phyloP scores from a whole-genome alignment of 2,329 filamentous ascomycete genomes.

The Blastomyces percursus region DNA sequence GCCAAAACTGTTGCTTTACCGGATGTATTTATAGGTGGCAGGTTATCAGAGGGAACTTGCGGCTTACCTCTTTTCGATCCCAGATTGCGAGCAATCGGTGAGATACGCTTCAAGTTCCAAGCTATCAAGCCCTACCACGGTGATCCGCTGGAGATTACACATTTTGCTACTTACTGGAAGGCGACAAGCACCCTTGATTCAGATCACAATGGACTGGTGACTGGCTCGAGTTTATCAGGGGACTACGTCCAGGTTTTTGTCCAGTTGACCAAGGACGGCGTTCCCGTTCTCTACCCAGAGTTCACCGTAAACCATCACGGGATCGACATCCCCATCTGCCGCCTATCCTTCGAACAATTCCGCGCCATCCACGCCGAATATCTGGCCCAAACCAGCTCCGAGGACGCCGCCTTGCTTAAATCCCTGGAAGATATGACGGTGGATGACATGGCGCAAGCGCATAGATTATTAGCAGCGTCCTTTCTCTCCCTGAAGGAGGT shows the following conservation, averaged over 20 bases:
- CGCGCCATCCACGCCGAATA: slow-evolving; percentile 36
- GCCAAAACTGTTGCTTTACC: slow-evolving; percentile 89
- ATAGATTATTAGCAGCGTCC: slow-evolving; percentile 60
- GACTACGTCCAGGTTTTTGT: slow-evolving; percentile 88
- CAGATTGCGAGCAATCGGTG: slow-evolving; percentile 78
- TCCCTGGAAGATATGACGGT: slow-evolving; percentile 25
- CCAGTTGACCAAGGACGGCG: slow-evolving; percentile 76
- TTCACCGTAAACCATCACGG: slow-evolving; percentile 69
- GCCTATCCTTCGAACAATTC: slow-evolving; percentile 56
- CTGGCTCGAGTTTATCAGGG: slow-evolving; percentile 89
- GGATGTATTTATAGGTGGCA: slow-evolving; percentile 65
- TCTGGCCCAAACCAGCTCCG: slow-evolving; percentile 5
- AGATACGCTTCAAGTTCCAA: slow-evolving; percentile 87
- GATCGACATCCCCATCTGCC: slow-evolving; percentile 70
- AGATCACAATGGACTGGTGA: slow-evolving; percentile 76
- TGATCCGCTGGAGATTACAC: slow-evolving; percentile 86
- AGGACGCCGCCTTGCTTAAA: slow-evolving; percentile 7
- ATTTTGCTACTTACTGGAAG: slow-evolving; percentile 99
- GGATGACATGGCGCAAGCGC: slow-evolving; percentile 50
- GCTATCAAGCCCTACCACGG: slow-evolving; percentile 94
- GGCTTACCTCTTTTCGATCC: slow-evolving; percentile 88
- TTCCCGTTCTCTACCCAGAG: slow-evolving; percentile 76
- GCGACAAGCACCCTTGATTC: slow-evolving; percentile 87
- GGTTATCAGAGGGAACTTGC: slow-evolving; percentile 54
- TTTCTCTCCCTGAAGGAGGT: slow-evolving; percentile 73